Percentiles rank a stretch among this genome's conserved stretches.
Conservation (phyloP, 2,329 filamentous ascomycete genomes). For the Fusarium newnesense region DNA sequence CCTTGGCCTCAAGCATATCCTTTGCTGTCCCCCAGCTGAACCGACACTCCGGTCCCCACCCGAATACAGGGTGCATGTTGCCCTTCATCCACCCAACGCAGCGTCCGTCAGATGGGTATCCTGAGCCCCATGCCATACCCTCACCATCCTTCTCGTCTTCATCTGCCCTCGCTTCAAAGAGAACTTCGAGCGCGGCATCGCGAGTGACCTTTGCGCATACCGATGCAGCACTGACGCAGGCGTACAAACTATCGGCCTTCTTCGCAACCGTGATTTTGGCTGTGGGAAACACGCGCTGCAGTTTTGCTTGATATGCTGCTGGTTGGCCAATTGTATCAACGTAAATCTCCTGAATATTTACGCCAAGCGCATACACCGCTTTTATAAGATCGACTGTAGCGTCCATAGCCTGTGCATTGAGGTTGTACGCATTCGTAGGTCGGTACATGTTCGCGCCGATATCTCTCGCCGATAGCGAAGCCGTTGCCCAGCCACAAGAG, state of each 20-base stretch:
- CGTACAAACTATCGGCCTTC: constrained; percentile 93
- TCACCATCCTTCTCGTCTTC: constrained; percentile 49
- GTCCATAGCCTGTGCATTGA: constrained; percentile 96
- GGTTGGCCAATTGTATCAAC: constrained; percentile 94
- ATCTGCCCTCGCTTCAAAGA: constrained; percentile 65
- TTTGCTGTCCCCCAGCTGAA: constrained; percentile 98
- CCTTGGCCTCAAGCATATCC: constrained; percentile 87
- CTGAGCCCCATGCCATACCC: constrained; percentile 81
- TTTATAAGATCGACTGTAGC: constrained; percentile 86
- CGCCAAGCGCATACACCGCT: constrained; percentile 78
- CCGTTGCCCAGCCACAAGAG: constrained; percentile 84
- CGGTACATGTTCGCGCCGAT: constrained; percentile 83
- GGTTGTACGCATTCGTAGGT: constrained; percentile 76
- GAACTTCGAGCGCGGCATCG: constrained; percentile 85
- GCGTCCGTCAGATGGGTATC: constrained; percentile 88
- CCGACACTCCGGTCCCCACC: constrained; percentile 91
- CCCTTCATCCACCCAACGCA: constrained; percentile 83
- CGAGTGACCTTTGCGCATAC: constrained; percentile 97
- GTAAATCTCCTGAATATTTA: constrained; percentile 89
- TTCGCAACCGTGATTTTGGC: constrained; percentile 80
- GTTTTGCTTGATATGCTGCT: constrained; percentile 81
- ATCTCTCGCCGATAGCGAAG: constrained; percentile 83
- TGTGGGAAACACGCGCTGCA: constrained; percentile 86
- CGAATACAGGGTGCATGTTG: constrained; percentile 93
- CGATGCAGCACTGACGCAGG: constrained; percentile 91